Evolutionary conservation across 306 rosid genomes (phyloP).

Genomic region (Rosa multiflora): DNA sequence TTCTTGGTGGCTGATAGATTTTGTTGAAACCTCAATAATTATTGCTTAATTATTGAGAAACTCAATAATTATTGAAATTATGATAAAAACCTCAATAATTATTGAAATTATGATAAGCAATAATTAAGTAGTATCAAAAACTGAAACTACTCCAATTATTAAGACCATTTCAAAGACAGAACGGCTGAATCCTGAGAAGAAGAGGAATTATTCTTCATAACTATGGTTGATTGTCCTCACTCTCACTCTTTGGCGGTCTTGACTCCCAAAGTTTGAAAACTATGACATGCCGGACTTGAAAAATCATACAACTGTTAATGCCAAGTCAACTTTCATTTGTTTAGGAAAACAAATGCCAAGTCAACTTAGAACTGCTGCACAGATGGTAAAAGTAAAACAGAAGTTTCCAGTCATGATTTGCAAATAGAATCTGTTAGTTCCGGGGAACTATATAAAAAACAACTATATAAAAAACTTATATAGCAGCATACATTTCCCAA

Average conservation of each 20-base stretch:
- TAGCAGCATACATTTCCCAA: not conserved
- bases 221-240: not conserved
- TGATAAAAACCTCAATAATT: too few relatives aligned
- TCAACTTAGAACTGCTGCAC: slow-evolving; percentile 15
- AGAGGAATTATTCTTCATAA: not conserved
- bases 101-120: not conserved
- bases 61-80: too few relatives aligned
- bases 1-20: not conserved
- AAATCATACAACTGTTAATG: not conserved
- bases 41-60: too few relatives aligned
- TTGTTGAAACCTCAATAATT: not conserved
- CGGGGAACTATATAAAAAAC: not conserved
- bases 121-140: not conserved
- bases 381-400: not conserved
- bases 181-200: not conserved
- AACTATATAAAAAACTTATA: not conserved
- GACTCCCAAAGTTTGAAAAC: not conserved
- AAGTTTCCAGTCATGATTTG: slow-evolving; percentile 7
- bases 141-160: not conserved
- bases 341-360: not conserved
- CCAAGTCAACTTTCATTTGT: not conserved
- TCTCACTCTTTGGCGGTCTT: not conserved
- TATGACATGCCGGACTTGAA: not conserved
- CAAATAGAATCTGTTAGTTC: not conserved
- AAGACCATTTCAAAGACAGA: not conserved